Conservation (phyloP, 371 early-diverging fungal genomes). For the Lichtheimia corymbifera region DNA sequence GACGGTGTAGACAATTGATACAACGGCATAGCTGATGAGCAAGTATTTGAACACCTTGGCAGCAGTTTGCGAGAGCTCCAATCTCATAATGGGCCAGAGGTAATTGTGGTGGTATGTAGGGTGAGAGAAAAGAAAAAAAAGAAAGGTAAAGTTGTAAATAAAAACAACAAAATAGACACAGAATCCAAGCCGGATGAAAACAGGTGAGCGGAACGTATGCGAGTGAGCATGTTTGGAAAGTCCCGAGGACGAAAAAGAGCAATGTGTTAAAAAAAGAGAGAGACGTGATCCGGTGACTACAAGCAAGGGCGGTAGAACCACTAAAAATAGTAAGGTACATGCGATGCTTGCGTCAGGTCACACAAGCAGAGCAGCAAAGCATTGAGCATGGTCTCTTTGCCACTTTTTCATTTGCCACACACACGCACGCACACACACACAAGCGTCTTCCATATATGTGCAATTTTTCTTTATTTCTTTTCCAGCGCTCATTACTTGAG, state of each 20-base stretch:
- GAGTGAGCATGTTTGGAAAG: neutral
- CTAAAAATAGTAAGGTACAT: slow-evolving; percentile 6
- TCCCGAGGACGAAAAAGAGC: slow-evolving; percentile 6
- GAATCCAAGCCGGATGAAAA: slow-evolving; percentile 4
- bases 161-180: slow-evolving; percentile 3
- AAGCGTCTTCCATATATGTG: too few species aligned
- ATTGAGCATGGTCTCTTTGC: neutral
- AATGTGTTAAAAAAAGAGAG: neutral
- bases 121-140: slow-evolving; percentile 6
- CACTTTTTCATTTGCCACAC: neutral
- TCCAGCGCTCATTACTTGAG: too few species aligned
- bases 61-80: slow-evolving; percentile 15
- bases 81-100: slow-evolving; percentile 13
- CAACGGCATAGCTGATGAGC: slow-evolving; percentile 18
- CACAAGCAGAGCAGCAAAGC: neutral
- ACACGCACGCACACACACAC: too few species aligned
- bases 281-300: too few species aligned
- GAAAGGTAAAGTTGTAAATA: slow-evolving; percentile 1
- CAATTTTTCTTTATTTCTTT: too few species aligned
- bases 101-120: neutral
- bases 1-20: slow-evolving; percentile 24
- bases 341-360: neutral
- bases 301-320: neutral
- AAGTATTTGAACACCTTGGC: slow-evolving; percentile 18
- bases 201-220: neutral